Evolutionary conservation across 257 asterid species (phyloP).

Genomic region (Osmanthus fragrans): DNA sequence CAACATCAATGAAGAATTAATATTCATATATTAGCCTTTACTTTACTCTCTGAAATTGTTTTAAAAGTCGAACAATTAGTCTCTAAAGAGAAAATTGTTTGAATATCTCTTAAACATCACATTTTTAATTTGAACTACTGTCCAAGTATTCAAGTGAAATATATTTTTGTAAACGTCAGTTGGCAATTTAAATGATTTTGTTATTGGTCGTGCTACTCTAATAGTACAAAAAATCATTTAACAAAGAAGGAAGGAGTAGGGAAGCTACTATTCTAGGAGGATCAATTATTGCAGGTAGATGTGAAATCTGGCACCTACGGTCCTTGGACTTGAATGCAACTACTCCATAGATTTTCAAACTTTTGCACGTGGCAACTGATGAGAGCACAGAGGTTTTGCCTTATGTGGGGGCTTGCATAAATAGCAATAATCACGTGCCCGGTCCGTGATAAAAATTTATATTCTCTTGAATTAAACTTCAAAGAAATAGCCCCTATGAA

Average conservation of each 20-base stretch:
- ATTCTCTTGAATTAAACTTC: background rate
- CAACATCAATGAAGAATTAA: no score
- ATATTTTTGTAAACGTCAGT: no score
- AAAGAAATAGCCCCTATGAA: background rate
- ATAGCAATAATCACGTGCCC: background rate
- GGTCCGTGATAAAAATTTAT: background rate
- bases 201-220: no score
- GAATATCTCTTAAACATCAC: no score
- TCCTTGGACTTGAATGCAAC: background rate
- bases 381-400: background rate
- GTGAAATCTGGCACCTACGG: background rate
- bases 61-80: no score
- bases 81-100: no score
- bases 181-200: no score
- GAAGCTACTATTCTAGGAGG: background rate
- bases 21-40: no score
- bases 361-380: background rate
- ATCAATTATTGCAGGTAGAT: background rate
- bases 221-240: no score
- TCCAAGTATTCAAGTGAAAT: no score
- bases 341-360: background rate
- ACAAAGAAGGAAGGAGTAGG: background rate
- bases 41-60: no score
- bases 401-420: conserved; percentile 2
- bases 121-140: no score